phyloP scores from a whole-genome alignment of 257 asterid species.

The Mentha longifolia region DNA sequence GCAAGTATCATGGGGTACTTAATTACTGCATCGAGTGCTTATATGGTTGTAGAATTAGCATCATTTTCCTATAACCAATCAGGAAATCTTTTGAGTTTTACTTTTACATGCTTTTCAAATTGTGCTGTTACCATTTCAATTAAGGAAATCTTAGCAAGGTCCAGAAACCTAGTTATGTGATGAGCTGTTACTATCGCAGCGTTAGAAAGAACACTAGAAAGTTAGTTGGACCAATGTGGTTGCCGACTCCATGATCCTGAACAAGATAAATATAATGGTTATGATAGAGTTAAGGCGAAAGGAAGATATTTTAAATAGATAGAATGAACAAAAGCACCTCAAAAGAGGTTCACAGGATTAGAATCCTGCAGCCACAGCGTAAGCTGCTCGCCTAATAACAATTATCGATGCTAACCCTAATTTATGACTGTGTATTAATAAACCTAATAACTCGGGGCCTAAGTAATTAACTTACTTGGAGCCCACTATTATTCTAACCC shows the following conservation, averaged over 20 bases:
- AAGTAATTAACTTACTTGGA: too few relatives aligned
- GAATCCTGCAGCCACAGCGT: too few relatives aligned
- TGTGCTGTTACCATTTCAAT: slow-evolving; percentile 18
- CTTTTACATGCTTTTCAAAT: slow-evolving; percentile 21
- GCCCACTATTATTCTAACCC: too few relatives aligned
- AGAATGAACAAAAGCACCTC: too few relatives aligned
- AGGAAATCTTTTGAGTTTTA: slow-evolving; percentile 8
- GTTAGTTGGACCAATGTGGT: slow-evolving; percentile 12
- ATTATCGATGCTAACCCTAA: too few relatives aligned
- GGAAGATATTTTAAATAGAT: too few relatives aligned
- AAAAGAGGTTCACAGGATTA: too few relatives aligned
- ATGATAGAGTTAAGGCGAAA: too few relatives aligned
- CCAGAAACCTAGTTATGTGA: not conserved
- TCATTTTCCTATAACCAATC: not conserved
- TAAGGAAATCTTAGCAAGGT: not conserved
- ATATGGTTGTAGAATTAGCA: slow-evolving; percentile 2
- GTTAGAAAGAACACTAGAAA: not conserved
- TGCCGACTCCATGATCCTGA: not conserved
- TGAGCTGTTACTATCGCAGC: slow-evolving; percentile 8
- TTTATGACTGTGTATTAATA: too few relatives aligned
- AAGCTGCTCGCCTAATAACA: too few relatives aligned
- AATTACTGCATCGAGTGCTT: slow-evolving; percentile 25
- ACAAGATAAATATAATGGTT: slow-evolving; percentile 4
- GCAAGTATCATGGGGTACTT: slow-evolving; percentile 24
- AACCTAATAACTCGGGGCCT: too few relatives aligned